Evolutionary conservation across 352 stramenopile genomes (phyloP).

Genomic region (Phytophthora pisi): DNA sequence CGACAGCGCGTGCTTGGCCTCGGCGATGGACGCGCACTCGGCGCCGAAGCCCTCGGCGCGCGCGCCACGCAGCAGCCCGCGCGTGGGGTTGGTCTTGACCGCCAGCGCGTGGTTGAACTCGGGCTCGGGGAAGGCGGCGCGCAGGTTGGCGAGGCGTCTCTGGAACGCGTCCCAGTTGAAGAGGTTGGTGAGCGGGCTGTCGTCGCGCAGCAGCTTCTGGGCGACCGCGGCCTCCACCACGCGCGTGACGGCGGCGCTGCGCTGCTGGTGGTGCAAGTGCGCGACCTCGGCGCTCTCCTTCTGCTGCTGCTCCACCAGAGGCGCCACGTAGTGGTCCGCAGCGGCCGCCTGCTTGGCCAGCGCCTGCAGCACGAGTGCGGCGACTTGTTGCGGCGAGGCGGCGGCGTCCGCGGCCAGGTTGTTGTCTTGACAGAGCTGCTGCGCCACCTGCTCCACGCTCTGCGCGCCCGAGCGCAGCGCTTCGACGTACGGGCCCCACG

Average conservation of each 20-base stretch:
- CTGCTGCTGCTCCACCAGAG: slow-evolving; percentile 45
- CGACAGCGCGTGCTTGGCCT: slow-evolving; percentile 81
- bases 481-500: slow-evolving; percentile 37
- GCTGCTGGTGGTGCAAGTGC: slow-evolving; percentile 33
- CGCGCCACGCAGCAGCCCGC: slow-evolving; percentile 63
- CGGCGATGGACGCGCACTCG: slow-evolving; percentile 83
- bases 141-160: slow-evolving; percentile 62
- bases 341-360: slow-evolving; percentile 20
- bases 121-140: slow-evolving; percentile 55
- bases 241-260: slow-evolving; percentile 4
- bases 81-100: slow-evolving; percentile 83
- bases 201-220: slow-evolving; percentile 59
- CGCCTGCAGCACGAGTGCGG: slow-evolving; percentile 35
- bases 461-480: slow-evolving; percentile 18
- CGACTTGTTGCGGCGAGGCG: slow-evolving; percentile 25
- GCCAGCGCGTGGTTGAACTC: slow-evolving; percentile 80
- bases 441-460: slow-evolving; percentile 26
- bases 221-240: slow-evolving; percentile 59
- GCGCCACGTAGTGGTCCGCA: slow-evolving; percentile 52
- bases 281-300: slow-evolving; percentile 31
- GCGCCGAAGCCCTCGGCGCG: slow-evolving; percentile 60
- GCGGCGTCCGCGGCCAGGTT: slow-evolving; percentile 22
- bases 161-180: slow-evolving; percentile 73
- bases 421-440: slow-evolving; percentile 43
- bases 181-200: slow-evolving; percentile 64